Base-by-base conservation (phyloP, 2,329 filamentous ascomycete genomes). In the Penicillium digitatum region DNA sequence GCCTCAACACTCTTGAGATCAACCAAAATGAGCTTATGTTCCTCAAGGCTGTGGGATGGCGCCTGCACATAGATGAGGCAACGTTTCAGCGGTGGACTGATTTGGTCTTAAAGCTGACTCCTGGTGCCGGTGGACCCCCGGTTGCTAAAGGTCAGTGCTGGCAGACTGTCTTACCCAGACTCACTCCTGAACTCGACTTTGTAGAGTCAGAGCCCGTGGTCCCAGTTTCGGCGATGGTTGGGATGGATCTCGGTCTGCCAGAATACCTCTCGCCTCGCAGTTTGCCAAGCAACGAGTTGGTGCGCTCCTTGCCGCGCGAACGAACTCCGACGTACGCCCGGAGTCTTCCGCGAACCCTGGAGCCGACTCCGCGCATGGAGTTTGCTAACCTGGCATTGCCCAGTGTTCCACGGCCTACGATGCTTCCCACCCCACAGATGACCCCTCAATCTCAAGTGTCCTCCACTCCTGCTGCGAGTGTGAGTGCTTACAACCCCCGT, bases 1-100 rank as follows among this genome's bases (percentile, higher is more conserved):
- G 94, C n/a, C 80, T 99, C 54, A 90, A 89, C 71, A 92, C 91
- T 3, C 80, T 84, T 54, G 94, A 99, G 76, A 97, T 99, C 74
- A 97, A 97, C 75, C 88, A 91, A 69, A 97, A 97, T 72, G 94
- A 99, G 77, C 87, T 95, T 73, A 86, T 89, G 18, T 99, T 97
- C 72, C 82, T 99, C 44, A 78, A 87, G 58, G 89, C 92, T 43
- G 90, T 99, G 59, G 87, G 90, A 72, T 99, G 93, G 92, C 90
- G 91, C 67, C 83, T 99, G 29, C 94, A 99, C 73, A 93, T 99
- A 60, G 87, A 90, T 0, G 91, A 96, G 63, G 82, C 87, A 3
- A 82, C 89, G 10, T 97, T 96, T 76, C 88, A 94, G 72, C 86
- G 89, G 61, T 99, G 94, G 94, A 93, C 90, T 42, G 90, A 96